phyloP scores from a whole-genome alignment of 2,329 filamentous ascomycete species.

The Allantophomopsis cytisporea region DNA sequence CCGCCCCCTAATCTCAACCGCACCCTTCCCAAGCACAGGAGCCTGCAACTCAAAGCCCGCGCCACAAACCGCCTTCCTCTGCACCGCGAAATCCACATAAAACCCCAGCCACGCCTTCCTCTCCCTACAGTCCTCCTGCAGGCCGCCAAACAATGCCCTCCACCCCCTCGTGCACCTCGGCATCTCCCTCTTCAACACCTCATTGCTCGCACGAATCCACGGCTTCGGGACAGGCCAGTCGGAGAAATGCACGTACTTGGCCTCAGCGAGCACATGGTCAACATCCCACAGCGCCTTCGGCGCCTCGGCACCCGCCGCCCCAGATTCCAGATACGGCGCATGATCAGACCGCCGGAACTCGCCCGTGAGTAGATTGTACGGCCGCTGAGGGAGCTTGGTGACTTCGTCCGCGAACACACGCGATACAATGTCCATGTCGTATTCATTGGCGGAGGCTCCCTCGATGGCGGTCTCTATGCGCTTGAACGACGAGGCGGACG shows the following conservation, averaged over 20 bases:
- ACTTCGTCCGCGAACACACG: constrained; percentile 34
- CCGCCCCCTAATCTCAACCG: not conserved
- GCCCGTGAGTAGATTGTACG: constrained; percentile 37
- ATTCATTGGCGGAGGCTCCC: constrained; percentile 15
- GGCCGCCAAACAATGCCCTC: not conserved
- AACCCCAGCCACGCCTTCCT: not conserved
- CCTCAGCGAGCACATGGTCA: constrained; percentile 37
- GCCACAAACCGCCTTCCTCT: not conserved
- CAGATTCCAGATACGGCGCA: constrained; percentile 31
- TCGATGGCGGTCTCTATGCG: constrained; percentile 11
- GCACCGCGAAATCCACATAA: not conserved
- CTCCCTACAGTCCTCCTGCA: not conserved
- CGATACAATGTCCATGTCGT: constrained; percentile 46
- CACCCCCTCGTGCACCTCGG: not conserved
- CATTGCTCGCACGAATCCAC: not conserved
- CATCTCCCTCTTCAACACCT: not conserved
- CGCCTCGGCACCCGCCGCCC: constrained; percentile 17
- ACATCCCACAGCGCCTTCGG: constrained; percentile 29
- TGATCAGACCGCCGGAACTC: constrained; percentile 39
- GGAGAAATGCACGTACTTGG: constrained; percentile 57
- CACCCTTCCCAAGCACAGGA: not conserved
- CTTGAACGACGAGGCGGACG: constrained; percentile 34
- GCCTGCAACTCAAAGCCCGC: not conserved
- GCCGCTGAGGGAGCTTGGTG: constrained; percentile 38
- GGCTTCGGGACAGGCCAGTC: constrained; percentile 43